A percentile compares a stretch with the other conserved stretches of the same genome.
Evolutionary conservation across 2,329 filamentous ascomycete genomes (phyloP).

Genomic region (Boeremia lycopersici): DNA sequence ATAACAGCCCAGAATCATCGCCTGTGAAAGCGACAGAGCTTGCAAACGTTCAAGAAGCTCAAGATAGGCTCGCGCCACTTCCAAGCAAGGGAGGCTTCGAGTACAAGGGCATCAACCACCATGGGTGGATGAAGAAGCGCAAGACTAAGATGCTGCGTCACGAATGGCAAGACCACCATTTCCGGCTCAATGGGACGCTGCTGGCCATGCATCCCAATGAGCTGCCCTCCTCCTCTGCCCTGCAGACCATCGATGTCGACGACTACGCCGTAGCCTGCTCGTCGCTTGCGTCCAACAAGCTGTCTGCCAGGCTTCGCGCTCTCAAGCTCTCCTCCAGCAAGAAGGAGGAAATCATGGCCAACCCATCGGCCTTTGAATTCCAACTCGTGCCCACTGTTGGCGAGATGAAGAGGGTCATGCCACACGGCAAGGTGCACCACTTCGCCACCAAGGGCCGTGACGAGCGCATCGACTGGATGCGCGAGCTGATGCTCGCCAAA

Average conservation of each 20-base stretch:
- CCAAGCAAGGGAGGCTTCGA: constrained; percentile 44
- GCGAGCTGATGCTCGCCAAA: constrained; percentile 89
- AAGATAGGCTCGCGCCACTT: constrained; percentile 33
- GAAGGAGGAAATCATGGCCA: constrained; percentile 62
- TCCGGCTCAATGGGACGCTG: constrained; percentile 71
- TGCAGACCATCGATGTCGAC: constrained; percentile 85
- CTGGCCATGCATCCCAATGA: constrained; percentile 70
- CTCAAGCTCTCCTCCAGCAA: constrained; percentile 62
- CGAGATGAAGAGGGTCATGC: constrained; percentile 45
- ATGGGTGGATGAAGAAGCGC: constrained; percentile 93
- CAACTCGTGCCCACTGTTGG: constrained; percentile 73
- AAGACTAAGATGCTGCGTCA: constrained; percentile 86
- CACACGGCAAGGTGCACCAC: constrained; percentile 80
- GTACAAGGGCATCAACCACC: constrained; percentile 66
- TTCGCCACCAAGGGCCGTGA: constrained; percentile 88
- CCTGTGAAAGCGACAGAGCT: constrained; percentile 40
- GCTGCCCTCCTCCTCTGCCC: constrained; percentile 63
- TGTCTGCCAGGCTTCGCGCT: constrained; percentile 85
- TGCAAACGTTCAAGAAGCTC: constrained; percentile 25
- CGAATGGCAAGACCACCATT: constrained; percentile 93
- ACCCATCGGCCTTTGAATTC: constrained; percentile 72
- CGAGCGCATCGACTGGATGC: constrained; percentile 96
- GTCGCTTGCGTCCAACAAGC: constrained; percentile 76
- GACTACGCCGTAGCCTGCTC: constrained; percentile 89
- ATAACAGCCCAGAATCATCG: constrained; percentile 41